Conservation (phyloP, 2,329 filamentous ascomycete genomes). For the Colletotrichum destructivum region DNA sequence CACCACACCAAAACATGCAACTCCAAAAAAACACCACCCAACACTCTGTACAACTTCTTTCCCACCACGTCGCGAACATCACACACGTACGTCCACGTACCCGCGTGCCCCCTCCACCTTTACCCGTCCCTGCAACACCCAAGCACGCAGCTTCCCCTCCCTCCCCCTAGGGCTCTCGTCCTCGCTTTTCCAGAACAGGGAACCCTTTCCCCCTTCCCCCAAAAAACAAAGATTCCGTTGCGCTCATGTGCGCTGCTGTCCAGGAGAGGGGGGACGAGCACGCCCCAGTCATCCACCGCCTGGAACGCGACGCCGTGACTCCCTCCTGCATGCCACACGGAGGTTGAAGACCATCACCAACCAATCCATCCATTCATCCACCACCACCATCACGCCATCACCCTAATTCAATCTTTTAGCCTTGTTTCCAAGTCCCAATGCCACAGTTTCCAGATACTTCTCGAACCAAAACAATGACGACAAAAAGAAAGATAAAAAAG, state of each 20-base stretch:
- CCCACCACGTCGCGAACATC: background rate
- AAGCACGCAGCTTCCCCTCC: conserved; percentile 6
- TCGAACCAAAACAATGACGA: conserved; percentile 1
- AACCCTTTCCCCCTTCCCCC: no score
- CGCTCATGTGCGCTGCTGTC: background rate
- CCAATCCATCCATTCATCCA: background rate
- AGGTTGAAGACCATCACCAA: background rate
- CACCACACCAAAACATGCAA: conserved; percentile 6
- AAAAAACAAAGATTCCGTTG: background rate
- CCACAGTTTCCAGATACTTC: background rate
- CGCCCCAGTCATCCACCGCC: conserved; percentile 10
- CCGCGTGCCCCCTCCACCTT: background rate
- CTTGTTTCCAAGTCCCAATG: background rate
- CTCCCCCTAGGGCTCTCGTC: background rate
- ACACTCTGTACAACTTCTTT: background rate
- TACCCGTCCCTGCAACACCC: conserved; percentile 17
- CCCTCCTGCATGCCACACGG: conserved; percentile 9
- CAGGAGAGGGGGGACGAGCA: background rate
- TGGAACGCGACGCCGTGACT: conserved; percentile 16
- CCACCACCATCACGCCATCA: background rate
- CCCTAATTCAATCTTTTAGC: background rate
- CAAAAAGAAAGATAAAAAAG: conserved; percentile 9
- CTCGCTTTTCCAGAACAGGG: background rate
- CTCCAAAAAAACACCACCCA: background rate
- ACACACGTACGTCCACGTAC: background rate